Evolutionary conservation across 768 basidiomycete species (phyloP).

Genomic region (Suillus weaverae): DNA sequence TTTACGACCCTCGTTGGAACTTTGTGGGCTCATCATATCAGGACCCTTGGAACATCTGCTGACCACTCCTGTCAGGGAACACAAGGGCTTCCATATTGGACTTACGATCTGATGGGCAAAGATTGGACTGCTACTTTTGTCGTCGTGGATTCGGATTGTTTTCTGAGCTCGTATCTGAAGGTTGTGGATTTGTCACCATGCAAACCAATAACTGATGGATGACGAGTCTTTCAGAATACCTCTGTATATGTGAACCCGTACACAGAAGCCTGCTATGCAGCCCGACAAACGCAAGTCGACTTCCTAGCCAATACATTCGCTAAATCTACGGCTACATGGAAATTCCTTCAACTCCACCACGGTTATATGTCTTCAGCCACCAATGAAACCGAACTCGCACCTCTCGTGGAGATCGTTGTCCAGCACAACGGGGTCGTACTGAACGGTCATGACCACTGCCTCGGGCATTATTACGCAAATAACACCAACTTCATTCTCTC

Average conservation of each 20-base stretch:
- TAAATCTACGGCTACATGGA: not conserved
- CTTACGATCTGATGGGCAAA: slow-evolving; percentile 1
- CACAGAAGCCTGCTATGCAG: slow-evolving; percentile 1
- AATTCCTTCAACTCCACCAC: slow-evolving; percentile 2
- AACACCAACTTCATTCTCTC: slow-evolving; percentile 3
- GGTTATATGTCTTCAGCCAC: not conserved
- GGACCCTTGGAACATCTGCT: not conserved
- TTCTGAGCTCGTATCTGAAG: not conserved
- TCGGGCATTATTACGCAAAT: not conserved
- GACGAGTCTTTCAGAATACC: not conserved
- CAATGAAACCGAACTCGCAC: slow-evolving; percentile 1
- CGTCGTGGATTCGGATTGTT: slow-evolving; percentile 3
- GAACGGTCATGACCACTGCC: slow-evolving; percentile 3
- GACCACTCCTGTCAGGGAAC: not conserved
- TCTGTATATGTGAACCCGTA: slow-evolving; percentile 3
- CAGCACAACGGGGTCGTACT: not conserved
- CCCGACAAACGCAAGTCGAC: not conserved
- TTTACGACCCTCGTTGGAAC: slow-evolving; percentile 1
- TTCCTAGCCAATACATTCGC: not conserved
- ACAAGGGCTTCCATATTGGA: slow-evolving; percentile 1
- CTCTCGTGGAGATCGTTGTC: not conserved
- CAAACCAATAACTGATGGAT: not conserved
- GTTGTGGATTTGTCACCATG: not conserved
- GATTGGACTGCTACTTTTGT: slow-evolving; percentile 3
- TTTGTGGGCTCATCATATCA: not conserved